Percentiles rank a stretch among this genome's conserved stretches.
phyloP scores from a whole-genome alignment of 2,329 filamentous ascomycete genomes.

The Colletotrichum lindemuthianum region DNA sequence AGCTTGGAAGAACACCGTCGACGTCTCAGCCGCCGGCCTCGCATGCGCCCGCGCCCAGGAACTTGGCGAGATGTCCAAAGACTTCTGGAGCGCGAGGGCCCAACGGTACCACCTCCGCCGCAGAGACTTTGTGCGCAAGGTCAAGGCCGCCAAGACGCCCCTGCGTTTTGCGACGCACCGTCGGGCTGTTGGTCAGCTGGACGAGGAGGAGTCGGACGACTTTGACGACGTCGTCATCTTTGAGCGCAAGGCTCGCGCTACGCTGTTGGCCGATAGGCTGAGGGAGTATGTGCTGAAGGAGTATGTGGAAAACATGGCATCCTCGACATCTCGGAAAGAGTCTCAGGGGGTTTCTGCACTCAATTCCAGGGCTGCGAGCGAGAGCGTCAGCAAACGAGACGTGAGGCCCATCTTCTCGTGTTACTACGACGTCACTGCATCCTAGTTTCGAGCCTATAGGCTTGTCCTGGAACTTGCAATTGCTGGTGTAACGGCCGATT shows the following conservation, averaged over 20 bases:
- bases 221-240: conserved; percentile 46
- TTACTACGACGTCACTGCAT: conserved; percentile 31
- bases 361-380: conserved; percentile 18
- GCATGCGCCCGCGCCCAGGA: conserved; percentile 47
- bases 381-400: conserved; percentile 21
- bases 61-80: conserved; percentile 52
- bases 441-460: no score
- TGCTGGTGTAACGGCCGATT: no score
- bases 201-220: conserved; percentile 49
- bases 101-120: conserved; percentile 50
- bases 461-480: no score
- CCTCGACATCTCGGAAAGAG: not conserved
- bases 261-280: conserved; percentile 25
- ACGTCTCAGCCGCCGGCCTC: conserved; percentile 45
- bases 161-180: conserved; percentile 52
- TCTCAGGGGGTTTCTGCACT: not conserved
- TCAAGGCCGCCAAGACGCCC: conserved; percentile 48
- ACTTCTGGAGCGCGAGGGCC: conserved; percentile 52
- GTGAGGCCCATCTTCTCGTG: conserved; percentile 34
- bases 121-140: conserved; percentile 52
- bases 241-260: conserved; percentile 33
- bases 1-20: conserved; percentile 48
- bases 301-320: conserved; percentile 28
- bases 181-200: conserved; percentile 39
- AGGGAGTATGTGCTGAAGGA: conserved; percentile 31